Percentiles rank a stretch among this genome's conserved stretches.
phyloP scores from a whole-genome alignment of 352 stramenopile genomes.

The Globisporangium camurandrum region DNA sequence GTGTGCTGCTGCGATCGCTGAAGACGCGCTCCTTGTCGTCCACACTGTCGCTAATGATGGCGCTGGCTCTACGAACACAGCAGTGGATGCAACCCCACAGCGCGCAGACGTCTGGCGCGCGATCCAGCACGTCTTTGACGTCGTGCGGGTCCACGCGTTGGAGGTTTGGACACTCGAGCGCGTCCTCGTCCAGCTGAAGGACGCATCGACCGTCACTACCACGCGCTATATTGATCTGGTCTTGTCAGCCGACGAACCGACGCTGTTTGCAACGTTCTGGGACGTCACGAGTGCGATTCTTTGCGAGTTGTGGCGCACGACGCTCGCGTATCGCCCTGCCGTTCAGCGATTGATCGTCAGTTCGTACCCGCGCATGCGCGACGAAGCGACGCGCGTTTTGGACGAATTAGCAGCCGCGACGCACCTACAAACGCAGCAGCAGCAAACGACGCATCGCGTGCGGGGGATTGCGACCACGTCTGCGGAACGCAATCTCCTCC shows the following conservation, averaged over 20 bases:
- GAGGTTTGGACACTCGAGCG: slow-evolving; percentile 85
- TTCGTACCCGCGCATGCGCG: slow-evolving; percentile 72
- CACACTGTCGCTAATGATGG: too few relatives aligned
- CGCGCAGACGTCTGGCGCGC: slow-evolving; percentile 78
- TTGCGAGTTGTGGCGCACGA: slow-evolving; percentile 57
- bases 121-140: slow-evolving; percentile 72
- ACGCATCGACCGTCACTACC: too few relatives aligned
- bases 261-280: slow-evolving; percentile 81
- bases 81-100: slow-evolving; percentile 32
- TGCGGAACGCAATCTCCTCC: slow-evolving; percentile 49
- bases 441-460: slow-evolving; percentile 12
- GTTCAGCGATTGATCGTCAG: slow-evolving; percentile 69
- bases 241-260: slow-evolving; percentile 63
- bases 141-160: slow-evolving; percentile 51
- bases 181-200: slow-evolving; percentile 76
- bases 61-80: too few relatives aligned
- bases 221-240: slow-evolving; percentile 77
- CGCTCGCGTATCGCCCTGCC: slow-evolving; percentile 41
- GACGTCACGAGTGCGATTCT: slow-evolving; percentile 77
- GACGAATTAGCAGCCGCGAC: slow-evolving; percentile 53
- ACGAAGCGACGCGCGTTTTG: slow-evolving; percentile 60
- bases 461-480: slow-evolving; percentile 28
- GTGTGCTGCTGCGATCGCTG: slow-evolving; percentile 43
- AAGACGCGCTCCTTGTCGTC: slow-evolving; percentile 64
- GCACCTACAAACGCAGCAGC: slow-evolving; percentile 23